Conservation (phyloP, 2,329 filamentous ascomycete genomes). For the Aspergillus fumigatus region DNA sequence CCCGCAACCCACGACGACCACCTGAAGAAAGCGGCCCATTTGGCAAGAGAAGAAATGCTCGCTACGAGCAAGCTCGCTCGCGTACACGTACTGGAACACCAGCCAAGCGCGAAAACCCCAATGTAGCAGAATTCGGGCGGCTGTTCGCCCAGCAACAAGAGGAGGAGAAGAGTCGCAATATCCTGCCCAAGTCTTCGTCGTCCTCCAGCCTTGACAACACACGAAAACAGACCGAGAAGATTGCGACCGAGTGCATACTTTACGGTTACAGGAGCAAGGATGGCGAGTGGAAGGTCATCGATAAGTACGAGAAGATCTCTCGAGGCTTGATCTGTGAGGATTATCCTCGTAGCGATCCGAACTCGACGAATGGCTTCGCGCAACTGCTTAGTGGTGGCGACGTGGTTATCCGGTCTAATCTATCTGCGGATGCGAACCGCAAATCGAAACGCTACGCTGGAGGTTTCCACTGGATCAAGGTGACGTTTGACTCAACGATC, state of each 20-base stretch:
- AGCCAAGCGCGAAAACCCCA: constrained; percentile 54
- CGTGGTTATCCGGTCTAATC: constrained; percentile 61
- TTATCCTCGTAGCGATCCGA: constrained; percentile 79
- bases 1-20: constrained; percentile 48
- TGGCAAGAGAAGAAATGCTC: constrained; percentile 48
- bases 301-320: constrained; percentile 81
- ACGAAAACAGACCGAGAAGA: constrained; percentile 41
- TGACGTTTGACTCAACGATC: constrained; percentile 71
- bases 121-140: constrained; percentile 44
- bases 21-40: constrained; percentile 60
- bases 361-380: constrained; percentile 64
- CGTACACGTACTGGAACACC: constrained; percentile 56
- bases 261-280: constrained; percentile 73
- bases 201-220: constrained; percentile 38
- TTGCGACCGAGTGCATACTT: constrained; percentile 74
- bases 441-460: constrained; percentile 79
- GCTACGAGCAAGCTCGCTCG: constrained; percentile 43
- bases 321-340: constrained; percentile 82
- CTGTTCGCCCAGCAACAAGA: constrained; percentile 44
- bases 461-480: constrained; percentile 87
- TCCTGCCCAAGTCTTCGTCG: constrained; percentile 37
- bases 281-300: constrained; percentile 74
- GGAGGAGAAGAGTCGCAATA: constrained; percentile 34
- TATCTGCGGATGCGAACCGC: constrained; percentile 68
- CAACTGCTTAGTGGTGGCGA: constrained; percentile 68